Evolutionary conservation across 768 basidiomycete species (phyloP), one percentile per base, ranked within the genome.

Genomic region (Paxillus involutus): DNA sequence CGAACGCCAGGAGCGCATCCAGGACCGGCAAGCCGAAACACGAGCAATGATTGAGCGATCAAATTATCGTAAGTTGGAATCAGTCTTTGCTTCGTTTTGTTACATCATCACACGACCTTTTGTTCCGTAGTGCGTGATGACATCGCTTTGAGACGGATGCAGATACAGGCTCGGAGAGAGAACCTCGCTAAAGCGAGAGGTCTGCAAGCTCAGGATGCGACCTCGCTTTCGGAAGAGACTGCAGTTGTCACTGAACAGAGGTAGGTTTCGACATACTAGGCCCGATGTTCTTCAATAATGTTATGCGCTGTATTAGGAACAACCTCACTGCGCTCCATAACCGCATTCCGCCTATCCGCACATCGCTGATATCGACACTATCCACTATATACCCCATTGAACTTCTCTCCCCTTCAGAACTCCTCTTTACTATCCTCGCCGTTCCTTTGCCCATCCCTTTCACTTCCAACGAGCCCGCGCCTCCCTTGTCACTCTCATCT

Each of bases 381-480:
- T 83, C 89, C 39, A 73, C 76, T 12, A 87, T 96, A 60, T 98
- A 88, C 70, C 94, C 95, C 21, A 96, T 99, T 62, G 89, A 92
- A 49, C 85, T 96, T 16, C 78, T 85, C 44, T 88, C 89, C 11
- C 78, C 94, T 12, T 83, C 90, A 5, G 87, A 93, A 62, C 76
- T 98, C n/a, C 81, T 97, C 29, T 99, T 89, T 69, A 85, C 89
- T 12, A 91, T 99, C 66, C 75, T 94, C 47, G 79, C 81, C 47
- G 85, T 92, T 44, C 91, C 97, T n/a, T 79, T 99, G 10, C 95
- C 97, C 1, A 94, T 98, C 56, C 93, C 93, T 14, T 61, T 85
- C 21, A 75, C 80, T 30, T 59, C 81, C 5, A 82, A 83, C 49
- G 89, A 94, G 60, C 91, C 94, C 43, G 90, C 89, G 0, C 95